Evolutionary conservation across 768 basidiomycete genomes (phyloP).

Genomic region (Termitomyces sp.): DNA sequence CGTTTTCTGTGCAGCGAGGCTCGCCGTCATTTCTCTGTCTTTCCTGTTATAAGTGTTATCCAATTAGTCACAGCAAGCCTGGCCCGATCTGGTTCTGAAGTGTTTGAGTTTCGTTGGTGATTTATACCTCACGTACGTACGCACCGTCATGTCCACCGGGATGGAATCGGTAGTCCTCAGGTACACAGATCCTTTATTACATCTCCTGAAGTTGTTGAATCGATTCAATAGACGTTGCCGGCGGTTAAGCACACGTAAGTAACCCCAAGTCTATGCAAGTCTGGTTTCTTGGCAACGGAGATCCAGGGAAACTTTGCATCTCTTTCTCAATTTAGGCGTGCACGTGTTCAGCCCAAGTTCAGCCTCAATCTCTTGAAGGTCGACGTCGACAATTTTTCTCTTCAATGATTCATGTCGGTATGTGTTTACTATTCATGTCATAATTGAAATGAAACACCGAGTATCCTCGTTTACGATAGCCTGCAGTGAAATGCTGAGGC

Average conservation of each 20-base stretch:
- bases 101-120: not conserved
- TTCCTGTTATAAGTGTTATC: too few relatives aligned
- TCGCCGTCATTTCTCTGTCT: not conserved
- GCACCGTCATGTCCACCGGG: too few relatives aligned
- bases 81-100: not conserved
- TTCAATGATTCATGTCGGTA: not conserved
- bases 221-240: too few relatives aligned
- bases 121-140: not conserved
- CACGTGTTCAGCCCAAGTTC: too few relatives aligned
- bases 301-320: not conserved
- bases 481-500: too few relatives aligned
- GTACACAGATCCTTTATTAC: too few relatives aligned
- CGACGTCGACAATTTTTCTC: not conserved
- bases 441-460: too few relatives aligned
- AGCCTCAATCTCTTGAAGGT: not conserved
- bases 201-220: too few relatives aligned
- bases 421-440: not conserved
- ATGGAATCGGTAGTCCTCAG: not conserved
- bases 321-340: not conserved
- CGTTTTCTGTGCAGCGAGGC: too few relatives aligned
- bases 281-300: not conserved
- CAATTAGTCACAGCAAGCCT: not conserved
- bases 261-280: too few relatives aligned
- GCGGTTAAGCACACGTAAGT: too few relatives aligned
- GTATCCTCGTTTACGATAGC: not conserved